Evolutionary conservation across 1,139 yeast genomes (phyloP).

Genomic region (Zygosaccharomyces pseudobailii): DNA sequence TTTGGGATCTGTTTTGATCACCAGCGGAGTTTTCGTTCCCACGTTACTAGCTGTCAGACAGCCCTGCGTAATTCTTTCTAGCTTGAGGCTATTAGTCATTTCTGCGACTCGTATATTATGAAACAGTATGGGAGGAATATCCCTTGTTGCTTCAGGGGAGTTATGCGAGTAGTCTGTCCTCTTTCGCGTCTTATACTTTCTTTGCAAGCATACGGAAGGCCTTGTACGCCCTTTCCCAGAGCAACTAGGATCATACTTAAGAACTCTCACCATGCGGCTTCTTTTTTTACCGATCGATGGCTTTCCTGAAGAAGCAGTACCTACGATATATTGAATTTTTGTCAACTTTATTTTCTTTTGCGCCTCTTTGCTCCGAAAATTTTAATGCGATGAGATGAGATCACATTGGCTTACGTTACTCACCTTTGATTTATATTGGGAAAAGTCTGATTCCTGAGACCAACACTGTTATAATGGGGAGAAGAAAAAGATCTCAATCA

Average conservation of each 20-base stretch:
- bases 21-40: slow-evolving; percentile 2
- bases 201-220: slow-evolving; percentile 10
- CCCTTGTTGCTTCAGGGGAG: not conserved
- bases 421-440: no score
- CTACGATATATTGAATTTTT: not conserved
- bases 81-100: slow-evolving; percentile 1
- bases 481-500: slow-evolving; percentile 26
- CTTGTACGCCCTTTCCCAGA: slow-evolving; percentile 13
- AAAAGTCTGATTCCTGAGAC: not conserved
- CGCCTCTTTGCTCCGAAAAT: slow-evolving; percentile 1
- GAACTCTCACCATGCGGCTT: slow-evolving; percentile 15
- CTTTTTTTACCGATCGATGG: no score
- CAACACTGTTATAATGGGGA: slow-evolving; percentile 22
- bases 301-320: no score
- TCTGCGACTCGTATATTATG: slow-evolving; percentile 11
- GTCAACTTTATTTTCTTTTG: not conserved
- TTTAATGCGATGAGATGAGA: slow-evolving; percentile 5
- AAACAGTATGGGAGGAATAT: slow-evolving; percentile 11
- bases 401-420: not conserved
- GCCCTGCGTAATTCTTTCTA: not conserved
- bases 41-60: not conserved
- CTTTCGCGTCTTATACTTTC: slow-evolving; percentile 1
- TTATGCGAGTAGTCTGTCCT: not conserved
- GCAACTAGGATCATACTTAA: slow-evolving; percentile 23
- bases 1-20: slow-evolving; percentile 16